phyloP scores from a whole-genome alignment of 495 filamentous ascomycete species.

The Penicillium verhagenii region DNA sequence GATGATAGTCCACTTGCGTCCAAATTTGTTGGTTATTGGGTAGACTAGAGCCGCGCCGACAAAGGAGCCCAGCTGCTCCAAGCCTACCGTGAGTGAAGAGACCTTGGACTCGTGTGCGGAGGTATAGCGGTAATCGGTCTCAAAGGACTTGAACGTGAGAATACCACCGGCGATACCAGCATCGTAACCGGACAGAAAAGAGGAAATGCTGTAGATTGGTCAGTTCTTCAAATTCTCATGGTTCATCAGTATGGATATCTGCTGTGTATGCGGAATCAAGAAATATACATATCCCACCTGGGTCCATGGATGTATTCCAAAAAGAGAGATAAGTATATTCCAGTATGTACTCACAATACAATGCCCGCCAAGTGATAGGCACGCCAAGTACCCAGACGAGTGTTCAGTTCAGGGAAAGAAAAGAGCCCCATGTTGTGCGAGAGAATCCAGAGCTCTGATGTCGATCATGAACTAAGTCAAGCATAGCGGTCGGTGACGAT shows the following conservation, averaged over 20 bases:
- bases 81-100: slow-evolving; percentile 43
- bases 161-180: slow-evolving; percentile 38
- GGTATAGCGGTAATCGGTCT: slow-evolving; percentile 30
- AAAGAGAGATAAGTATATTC: neutral
- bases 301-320: too few relatives aligned
- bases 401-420: slow-evolving; percentile 22
- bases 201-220: slow-evolving; percentile 14
- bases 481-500: neutral
- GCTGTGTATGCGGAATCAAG: too few relatives aligned
- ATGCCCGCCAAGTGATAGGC: slow-evolving; percentile 27
- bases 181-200: slow-evolving; percentile 40
- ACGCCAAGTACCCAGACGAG: slow-evolving; percentile 21
- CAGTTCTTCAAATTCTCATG: neutral
- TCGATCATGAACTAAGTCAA: slow-evolving; percentile 7
- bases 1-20: slow-evolving; percentile 44
- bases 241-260: too few relatives aligned
- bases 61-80: slow-evolving; percentile 46
- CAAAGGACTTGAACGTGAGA: slow-evolving; percentile 36
- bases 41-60: slow-evolving; percentile 44
- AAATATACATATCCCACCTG: too few relatives aligned
- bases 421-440: slow-evolving; percentile 17
- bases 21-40: slow-evolving; percentile 44
- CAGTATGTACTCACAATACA: slow-evolving; percentile 18
- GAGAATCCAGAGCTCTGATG: neutral
- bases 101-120: slow-evolving; percentile 29